Percentiles rank a stretch among this genome's conserved stretches.
Evolutionary conservation across 805 yeast genomes (phyloP).

Genomic region (Limtongozyma cylindracea): DNA sequence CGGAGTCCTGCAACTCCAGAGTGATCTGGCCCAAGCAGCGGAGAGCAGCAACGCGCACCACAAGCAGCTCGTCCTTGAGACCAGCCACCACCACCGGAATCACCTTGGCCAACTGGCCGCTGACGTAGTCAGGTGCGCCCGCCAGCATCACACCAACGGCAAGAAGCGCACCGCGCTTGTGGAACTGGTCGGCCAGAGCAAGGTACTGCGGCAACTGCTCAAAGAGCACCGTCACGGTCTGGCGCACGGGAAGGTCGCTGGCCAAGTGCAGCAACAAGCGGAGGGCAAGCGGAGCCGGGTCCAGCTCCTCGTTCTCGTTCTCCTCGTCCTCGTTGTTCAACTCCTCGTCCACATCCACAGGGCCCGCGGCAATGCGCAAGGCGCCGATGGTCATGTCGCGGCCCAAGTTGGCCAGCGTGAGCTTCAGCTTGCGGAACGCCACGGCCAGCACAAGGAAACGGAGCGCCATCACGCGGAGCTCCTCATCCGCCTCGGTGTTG

Average conservation of each 20-base stretch:
- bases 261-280: constrained; percentile 62
- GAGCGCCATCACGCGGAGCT: constrained; percentile 59
- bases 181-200: constrained; percentile 38
- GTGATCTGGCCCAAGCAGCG: constrained; percentile 60
- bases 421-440: constrained; percentile 57
- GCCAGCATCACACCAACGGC: constrained; percentile 63
- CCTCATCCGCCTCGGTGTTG: constrained; percentile 45
- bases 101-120: constrained; percentile 48
- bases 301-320: constrained; percentile 79
- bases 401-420: constrained; percentile 62
- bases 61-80: constrained; percentile 43
- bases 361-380: constrained; percentile 54
- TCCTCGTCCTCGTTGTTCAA: constrained; percentile 66
- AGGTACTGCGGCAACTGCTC: constrained; percentile 28
- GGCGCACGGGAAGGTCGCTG: constrained; percentile 75
- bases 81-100: constrained; percentile 55
- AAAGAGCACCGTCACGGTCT: constrained; percentile 61
- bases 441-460: constrained; percentile 65
- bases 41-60: constrained; percentile 72
- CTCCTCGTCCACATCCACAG: constrained; percentile 49
- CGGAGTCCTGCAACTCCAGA: constrained; percentile 58
- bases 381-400: constrained; percentile 55
- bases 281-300: constrained; percentile 54
- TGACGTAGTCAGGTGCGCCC: constrained; percentile 86
- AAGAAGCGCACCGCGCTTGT: constrained; percentile 71